Evolutionary conservation across 176 grass and related monocot species (phyloP).

Genomic region (Triticum dicoccoides): DNA sequence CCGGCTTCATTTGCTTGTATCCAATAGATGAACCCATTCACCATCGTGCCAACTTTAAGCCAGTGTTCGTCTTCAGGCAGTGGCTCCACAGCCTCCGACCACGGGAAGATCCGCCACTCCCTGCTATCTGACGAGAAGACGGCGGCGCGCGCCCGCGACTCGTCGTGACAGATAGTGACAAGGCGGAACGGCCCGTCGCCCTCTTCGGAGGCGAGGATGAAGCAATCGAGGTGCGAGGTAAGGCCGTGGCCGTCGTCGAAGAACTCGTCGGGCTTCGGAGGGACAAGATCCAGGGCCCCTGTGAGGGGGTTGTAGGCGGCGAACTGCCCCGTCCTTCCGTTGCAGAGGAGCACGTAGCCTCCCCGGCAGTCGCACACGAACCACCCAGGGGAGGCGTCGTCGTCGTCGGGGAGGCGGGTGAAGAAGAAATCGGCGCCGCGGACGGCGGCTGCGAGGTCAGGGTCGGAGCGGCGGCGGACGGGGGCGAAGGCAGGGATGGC

Average conservation of each 20-base stretch:
- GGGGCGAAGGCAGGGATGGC: background rate
- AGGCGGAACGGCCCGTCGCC: background rate
- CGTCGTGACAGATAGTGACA: background rate
- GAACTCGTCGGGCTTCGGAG: background rate
- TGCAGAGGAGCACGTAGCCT: background rate
- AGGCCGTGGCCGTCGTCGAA: background rate
- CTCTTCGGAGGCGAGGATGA: background rate
- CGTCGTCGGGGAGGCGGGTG: conserved; percentile 1
- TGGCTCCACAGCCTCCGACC: background rate
- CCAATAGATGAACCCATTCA: background rate
- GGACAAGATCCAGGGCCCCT: background rate
- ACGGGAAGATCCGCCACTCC: background rate
- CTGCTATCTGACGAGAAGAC: background rate
- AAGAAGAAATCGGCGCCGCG: background rate
- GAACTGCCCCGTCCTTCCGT: background rate
- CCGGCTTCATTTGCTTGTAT: background rate
- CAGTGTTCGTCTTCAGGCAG: background rate
- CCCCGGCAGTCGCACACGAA: background rate
- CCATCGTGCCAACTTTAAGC: background rate
- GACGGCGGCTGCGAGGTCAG: background rate
- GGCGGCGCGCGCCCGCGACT: background rate
- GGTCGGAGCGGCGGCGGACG: background rate
- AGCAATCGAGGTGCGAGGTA: background rate
- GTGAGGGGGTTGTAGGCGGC: background rate
- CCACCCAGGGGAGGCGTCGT: background rate